Base-by-base conservation (phyloP, 1,139 yeast species). In the Pichia sp. region DNA sequence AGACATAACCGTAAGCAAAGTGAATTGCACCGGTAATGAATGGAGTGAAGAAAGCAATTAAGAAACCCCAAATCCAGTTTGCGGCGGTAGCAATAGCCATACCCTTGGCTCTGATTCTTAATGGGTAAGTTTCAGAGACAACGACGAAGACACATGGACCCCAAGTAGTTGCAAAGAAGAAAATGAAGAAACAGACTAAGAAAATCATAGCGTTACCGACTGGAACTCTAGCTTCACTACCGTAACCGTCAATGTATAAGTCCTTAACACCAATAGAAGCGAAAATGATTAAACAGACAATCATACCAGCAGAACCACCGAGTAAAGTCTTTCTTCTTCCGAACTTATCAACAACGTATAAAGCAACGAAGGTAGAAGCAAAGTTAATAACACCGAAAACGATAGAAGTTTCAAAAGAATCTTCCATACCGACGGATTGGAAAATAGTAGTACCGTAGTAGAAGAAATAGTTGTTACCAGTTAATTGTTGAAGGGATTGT, bases 81-180 rank as follows among this genome's bases (percentile, higher is more conserved):
- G 86, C 79, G 24, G 87, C 86, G 37, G 80, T 73, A 45, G 91
- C 83, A 45, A 87, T 69, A 39, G 91, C 83, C 73, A 87, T 85
- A 51, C 89, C 88, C 70, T 85, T 83, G 31, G 91, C 79, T 69
- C 93, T 79, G 55, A 86, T 82, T 60, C 91, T 80, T 55, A 85
- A 73, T 46, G 96, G 91, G 67, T 80, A 87, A 38, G 85, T 73
- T 68, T 88, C 96, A 34, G 93, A 83, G 46, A 83, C 78, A 58
- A 85, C 81, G 48, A 85, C 85, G 78, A 81, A 89, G 39, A 83
- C 83, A 62, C 83, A 79, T 60, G 95, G 93, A 53, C 91, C 96
- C 95, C 96, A 87, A 8, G 95, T 82, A 34, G 85, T 76, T 33
- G 96, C 93, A 64, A 87, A 88, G 72, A 79, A 83, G 77, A 85